Base-by-base conservation (phyloP, 192 early-diverging fungal species). In the Mortierella antarctica region DNA sequence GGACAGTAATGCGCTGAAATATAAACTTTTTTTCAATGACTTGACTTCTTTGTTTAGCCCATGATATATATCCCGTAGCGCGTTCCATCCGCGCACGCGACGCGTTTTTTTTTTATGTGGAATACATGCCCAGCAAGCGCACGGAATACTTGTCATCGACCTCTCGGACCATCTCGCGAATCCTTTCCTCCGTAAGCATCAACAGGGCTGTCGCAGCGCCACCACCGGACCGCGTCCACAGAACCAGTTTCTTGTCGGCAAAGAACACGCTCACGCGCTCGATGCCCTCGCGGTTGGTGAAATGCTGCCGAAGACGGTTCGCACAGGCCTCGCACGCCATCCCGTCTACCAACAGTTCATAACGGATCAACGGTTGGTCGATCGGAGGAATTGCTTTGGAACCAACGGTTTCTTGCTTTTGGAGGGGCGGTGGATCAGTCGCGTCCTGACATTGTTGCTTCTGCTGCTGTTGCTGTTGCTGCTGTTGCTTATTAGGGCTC, bases 311-410 rank as follows among this genome's bases (percentile, higher is more conserved):
- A 10, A 89, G 75, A 55, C 84, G 67, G 61, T 82, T 89, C 0
- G 87, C 88, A 65, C 88, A 89, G 2, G 86, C 85, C 55, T 83
- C 73, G 50, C 88, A 89, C 2, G 73, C 73, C 52, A 89, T 82
- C 12, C 88, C 88, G 3, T 88, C 63, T 7, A 89, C 65, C 7
- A 62, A 20, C 3, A 84, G 39, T n/a, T 74, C 73, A 52, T 84
- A 82, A 13, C 72, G 64, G 11, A 75, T 9, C 13, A 70, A 54
- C 48, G 58, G 45, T 47, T n/a, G n/a, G n/a, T n/a, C n/a, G n/a
- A n/a, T n/a, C n/a, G n/a, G n/a, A n/a, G n/a, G n/a, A 41, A 15
- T 59, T 40, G 39, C 50, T 45, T 10, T 45, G 62, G n/a, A 17
- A 65, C 5, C 53, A 7, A n/a, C 3, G 51, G 5, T 51, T 31